Evolutionary conservation across 345 rosid genomes (phyloP).

Genomic region (Acer negundo): DNA sequence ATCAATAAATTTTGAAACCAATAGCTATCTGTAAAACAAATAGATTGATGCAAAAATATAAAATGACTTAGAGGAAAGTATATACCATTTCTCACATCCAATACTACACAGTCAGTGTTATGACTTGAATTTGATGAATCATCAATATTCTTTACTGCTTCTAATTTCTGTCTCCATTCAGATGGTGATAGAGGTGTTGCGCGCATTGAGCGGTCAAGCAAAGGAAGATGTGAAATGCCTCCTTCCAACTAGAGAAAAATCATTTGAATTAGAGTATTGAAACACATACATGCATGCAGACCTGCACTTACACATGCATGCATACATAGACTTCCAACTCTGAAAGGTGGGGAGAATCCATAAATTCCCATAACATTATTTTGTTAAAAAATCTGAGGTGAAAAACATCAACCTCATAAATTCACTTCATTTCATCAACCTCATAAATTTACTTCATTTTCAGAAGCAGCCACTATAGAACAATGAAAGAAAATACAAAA

Average conservation of each 20-base stretch:
- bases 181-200: conserved; percentile 80
- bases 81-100: conserved; percentile 95
- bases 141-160: conserved; percentile 34
- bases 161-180: conserved; percentile 76
- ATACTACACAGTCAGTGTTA: conserved; percentile 46
- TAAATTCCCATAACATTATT: not conserved
- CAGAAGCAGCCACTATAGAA: not conserved
- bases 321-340: not conserved
- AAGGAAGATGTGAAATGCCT: conserved; percentile 79
- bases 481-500: not conserved
- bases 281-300: not conserved
- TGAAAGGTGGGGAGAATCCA: not conserved
- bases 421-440: not conserved
- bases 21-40: not conserved
- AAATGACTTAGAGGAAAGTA: not conserved
- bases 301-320: no score
- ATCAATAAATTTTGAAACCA: not conserved
- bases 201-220: conserved; percentile 69
- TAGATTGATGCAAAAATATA: not conserved
- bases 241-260: conserved; percentile 64
- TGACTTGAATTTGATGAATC: conserved; percentile 33
- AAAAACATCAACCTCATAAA: not conserved
- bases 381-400: not conserved
- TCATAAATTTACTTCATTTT: not conserved
- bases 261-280: not conserved